Evolutionary conservation across 352 stramenopile species (phyloP).

Genomic region (Nothophytophthora sp.): DNA sequence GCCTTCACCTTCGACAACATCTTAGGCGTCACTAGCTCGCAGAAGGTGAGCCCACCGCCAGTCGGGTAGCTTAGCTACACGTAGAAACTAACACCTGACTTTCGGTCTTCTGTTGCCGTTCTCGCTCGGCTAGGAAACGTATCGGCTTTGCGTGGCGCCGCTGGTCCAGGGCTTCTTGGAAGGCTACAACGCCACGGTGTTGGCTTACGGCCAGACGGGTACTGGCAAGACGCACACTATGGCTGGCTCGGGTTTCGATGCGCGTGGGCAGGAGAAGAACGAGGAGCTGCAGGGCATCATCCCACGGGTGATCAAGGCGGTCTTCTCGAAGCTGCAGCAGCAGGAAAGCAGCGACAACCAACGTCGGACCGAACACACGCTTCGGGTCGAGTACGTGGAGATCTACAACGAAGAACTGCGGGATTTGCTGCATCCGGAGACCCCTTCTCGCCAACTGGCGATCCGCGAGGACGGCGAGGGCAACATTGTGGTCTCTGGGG

Average conservation of each 20-base stretch:
- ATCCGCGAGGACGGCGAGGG: slow-evolving; percentile 85
- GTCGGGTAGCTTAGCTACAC: no score
- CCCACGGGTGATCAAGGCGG: slow-evolving; percentile 76
- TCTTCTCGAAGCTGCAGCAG: slow-evolving; percentile 67
- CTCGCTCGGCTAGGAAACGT: slow-evolving; percentile 69
- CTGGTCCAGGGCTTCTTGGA: slow-evolving; percentile 84
- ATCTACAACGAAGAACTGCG: slow-evolving; percentile 92
- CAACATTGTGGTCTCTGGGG: slow-evolving; percentile 84
- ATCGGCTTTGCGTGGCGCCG: slow-evolving; percentile 77
- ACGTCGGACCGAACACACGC: slow-evolving; percentile 58
- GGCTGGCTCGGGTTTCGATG: slow-evolving; percentile 67
- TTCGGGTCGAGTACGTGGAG: slow-evolving; percentile 91
- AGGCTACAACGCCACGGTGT: slow-evolving; percentile 91
- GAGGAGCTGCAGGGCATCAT: slow-evolving; percentile 82
- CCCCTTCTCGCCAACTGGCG: slow-evolving; percentile 82
- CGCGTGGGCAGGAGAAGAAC: slow-evolving; percentile 51
- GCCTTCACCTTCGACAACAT: slow-evolving; percentile 92
- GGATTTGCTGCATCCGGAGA: no score
- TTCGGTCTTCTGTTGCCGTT: not conserved
- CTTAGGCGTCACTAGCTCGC: slow-evolving; percentile 70
- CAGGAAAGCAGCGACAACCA: slow-evolving; percentile 36
- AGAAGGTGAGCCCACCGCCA: slow-evolving; percentile 53
- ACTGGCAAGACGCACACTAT: slow-evolving; percentile 91
- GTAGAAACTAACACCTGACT: not conserved
- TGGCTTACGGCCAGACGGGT: slow-evolving; percentile 88